These are phyloP conservation scores for Rubus parviflorus DNA, from an alignment of 306 rosid genomes.

Conservation along the genomic window DNA sequence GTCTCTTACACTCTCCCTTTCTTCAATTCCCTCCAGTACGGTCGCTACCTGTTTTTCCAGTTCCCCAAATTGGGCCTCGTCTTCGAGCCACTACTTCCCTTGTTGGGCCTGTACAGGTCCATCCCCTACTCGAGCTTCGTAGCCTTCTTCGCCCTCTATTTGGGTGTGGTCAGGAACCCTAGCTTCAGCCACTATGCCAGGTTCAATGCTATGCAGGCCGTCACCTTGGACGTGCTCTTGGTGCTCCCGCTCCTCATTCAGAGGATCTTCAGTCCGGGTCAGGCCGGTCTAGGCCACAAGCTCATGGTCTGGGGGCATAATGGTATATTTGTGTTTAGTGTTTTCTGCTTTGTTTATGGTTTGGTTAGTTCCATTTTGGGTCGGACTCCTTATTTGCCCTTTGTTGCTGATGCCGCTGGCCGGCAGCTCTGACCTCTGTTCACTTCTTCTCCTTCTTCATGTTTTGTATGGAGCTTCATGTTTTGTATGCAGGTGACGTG, in stretches of 20 bases:
- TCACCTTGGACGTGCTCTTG: conserved; percentile 75
- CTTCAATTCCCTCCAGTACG: conserved; percentile 90
- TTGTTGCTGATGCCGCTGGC: conserved; percentile 86
- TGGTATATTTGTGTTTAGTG: conserved; percentile 54
- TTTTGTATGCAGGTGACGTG: neutral
- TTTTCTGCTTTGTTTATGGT: conserved; percentile 62
- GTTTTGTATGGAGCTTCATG: too few relatives aligned
- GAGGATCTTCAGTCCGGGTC: conserved; percentile 65
- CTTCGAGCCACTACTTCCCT: conserved; percentile 72
- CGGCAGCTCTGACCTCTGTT: conserved; percentile 49
- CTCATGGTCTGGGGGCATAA: conserved; percentile 51
- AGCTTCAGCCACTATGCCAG: conserved; percentile 52
- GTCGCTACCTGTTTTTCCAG: conserved; percentile 60
- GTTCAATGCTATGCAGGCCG: conserved; percentile 90
- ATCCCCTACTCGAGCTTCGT: conserved; percentile 82
- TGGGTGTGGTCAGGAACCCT: conserved; percentile 86
- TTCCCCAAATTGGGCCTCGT: conserved; percentile 54
- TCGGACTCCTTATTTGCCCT: conserved; percentile 68
- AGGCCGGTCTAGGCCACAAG: conserved; percentile 50
- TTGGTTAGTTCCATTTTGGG: conserved; percentile 59
- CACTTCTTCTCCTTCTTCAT: neutral
- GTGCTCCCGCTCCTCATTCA: conserved; percentile 70
- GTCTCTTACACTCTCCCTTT: conserved; percentile 80
- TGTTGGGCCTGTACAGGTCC: conserved; percentile 66
- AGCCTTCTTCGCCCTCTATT: conserved; percentile 86